Percentiles rank a stretch among this genome's conserved stretches.
These are phyloP conservation scores for Hirsutella thompsonii DNA, from an alignment of 2,329 filamentous ascomycete genomes.

Conservation along the genomic window DNA sequence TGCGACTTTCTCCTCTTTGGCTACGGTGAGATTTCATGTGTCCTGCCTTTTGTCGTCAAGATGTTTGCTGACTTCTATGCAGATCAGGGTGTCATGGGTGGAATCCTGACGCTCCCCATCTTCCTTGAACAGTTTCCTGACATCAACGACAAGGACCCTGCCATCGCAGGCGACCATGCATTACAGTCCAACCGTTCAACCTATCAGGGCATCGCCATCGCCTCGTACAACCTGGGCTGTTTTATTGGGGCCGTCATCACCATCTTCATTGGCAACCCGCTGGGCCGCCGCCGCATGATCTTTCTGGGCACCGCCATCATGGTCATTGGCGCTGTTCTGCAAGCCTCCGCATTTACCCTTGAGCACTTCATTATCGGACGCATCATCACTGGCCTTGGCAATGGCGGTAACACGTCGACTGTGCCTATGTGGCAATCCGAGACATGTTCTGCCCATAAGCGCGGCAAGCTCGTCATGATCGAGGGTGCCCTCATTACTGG, in stretches of 20 bases:
- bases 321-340: slow-evolving; percentile 44
- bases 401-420: slow-evolving; percentile 44
- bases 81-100: slow-evolving; percentile 68
- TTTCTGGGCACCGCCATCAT: slow-evolving; percentile 46
- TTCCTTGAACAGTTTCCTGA: slow-evolving; percentile 47
- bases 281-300: slow-evolving; percentile 46
- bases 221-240: slow-evolving; percentile 47
- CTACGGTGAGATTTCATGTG: slow-evolving; percentile 28
- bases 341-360: slow-evolving; percentile 40
- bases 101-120: slow-evolving; percentile 53
- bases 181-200: slow-evolving; percentile 28
- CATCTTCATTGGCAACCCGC: slow-evolving; percentile 50
- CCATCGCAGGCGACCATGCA: slow-evolving; percentile 18
- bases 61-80: slow-evolving; percentile 8
- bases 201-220: slow-evolving; percentile 41
- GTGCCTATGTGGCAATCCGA: slow-evolving; percentile 49
- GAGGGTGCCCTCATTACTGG: slow-evolving; percentile 45
- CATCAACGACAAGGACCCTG: slow-evolving; percentile 24
- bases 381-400: slow-evolving; percentile 45
- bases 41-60: background rate
- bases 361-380: slow-evolving; percentile 44
- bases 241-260: slow-evolving; percentile 52
- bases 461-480: slow-evolving; percentile 48
- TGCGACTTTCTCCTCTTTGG: slow-evolving; percentile 56
- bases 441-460: slow-evolving; percentile 41